Conservation (phyloP, 2,329 filamentous ascomycete genomes). For the Aspergillus luchuensis region DNA sequence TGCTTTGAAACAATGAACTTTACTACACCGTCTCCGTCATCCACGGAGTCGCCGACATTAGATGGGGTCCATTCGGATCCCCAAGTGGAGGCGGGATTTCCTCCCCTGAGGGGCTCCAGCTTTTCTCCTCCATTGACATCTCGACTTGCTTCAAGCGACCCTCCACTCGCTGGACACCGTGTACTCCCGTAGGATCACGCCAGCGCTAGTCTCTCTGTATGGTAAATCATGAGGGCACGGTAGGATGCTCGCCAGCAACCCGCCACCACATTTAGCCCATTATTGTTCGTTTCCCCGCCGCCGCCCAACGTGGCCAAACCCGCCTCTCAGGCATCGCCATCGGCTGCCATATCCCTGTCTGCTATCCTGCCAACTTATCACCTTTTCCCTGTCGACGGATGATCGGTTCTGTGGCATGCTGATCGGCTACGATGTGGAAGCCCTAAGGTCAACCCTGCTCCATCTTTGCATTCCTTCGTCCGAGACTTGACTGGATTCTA, state of each 20-base stretch:
- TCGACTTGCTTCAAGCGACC: neutral
- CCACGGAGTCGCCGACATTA: neutral
- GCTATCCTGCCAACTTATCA: neutral
- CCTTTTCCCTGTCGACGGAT: slow-evolving; percentile 14
- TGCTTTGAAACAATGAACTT: neutral
- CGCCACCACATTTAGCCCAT: neutral
- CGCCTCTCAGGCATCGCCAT: slow-evolving; percentile 1
- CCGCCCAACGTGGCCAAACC: slow-evolving; percentile 4
- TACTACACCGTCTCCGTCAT: too few relatives aligned
- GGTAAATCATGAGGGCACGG: slow-evolving; percentile 22
- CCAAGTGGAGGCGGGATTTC: neutral
- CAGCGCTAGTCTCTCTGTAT: slow-evolving; percentile 20
- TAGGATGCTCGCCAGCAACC: slow-evolving; percentile 1
- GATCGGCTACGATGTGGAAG: neutral
- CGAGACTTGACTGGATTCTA: too few relatives aligned
- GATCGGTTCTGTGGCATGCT: slow-evolving; percentile 15
- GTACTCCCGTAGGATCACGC: neutral
- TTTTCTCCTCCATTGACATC: neutral
- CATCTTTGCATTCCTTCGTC: neutral
- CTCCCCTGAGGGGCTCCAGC: neutral
- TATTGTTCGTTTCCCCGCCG: neutral
- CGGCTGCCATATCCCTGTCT: neutral
- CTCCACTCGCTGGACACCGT: slow-evolving; percentile 1
- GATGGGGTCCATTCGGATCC: neutral
- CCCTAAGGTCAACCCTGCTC: neutral